Percentiles rank a stretch among this genome's conserved stretches.
These are phyloP conservation scores for Thalassiosira pacifica DNA, from an alignment of 352 stramenopile species.

Conservation along the genomic window DNA sequence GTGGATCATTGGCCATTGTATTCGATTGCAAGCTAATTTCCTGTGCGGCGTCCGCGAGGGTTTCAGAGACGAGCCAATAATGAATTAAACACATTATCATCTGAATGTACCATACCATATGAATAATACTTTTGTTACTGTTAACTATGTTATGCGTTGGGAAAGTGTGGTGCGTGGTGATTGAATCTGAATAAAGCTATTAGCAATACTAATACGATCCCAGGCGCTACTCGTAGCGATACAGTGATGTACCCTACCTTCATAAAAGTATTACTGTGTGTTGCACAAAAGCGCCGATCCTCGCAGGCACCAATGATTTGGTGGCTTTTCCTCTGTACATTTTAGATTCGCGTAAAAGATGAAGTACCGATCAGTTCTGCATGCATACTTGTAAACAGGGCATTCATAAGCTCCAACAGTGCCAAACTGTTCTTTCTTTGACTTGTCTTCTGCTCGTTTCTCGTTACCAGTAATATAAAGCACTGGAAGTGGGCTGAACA, in stretches of 20 bases:
- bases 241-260: neutral
- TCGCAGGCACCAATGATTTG: slow-evolving; percentile 94
- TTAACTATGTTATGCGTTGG: neutral
- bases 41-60: neutral
- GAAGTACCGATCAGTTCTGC: slow-evolving; percentile 94
- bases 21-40: neutral
- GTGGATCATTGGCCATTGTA: neutral
- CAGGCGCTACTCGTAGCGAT: neutral
- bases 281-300: slow-evolving; percentile 80
- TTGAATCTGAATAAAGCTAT: too few relatives aligned
- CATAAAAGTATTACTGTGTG: slow-evolving; percentile 54
- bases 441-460: slow-evolving; percentile 93
- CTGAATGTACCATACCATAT: neutral
- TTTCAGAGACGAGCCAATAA: neutral
- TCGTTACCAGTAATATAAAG: slow-evolving; percentile 96
- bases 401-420: slow-evolving; percentile 93
- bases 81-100: neutral
- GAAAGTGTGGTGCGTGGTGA: neutral
- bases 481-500: slow-evolving; percentile 95
- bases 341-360: slow-evolving; percentile 96
- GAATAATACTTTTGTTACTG: neutral
- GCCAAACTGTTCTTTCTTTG: slow-evolving; percentile 93
- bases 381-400: slow-evolving; percentile 97
- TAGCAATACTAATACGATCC: too few relatives aligned
- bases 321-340: slow-evolving; percentile 84